These are phyloP conservation scores for Psophocarpus tetragonolobus DNA, from an alignment of 306 rosid genomes.

Conservation along the genomic window DNA sequence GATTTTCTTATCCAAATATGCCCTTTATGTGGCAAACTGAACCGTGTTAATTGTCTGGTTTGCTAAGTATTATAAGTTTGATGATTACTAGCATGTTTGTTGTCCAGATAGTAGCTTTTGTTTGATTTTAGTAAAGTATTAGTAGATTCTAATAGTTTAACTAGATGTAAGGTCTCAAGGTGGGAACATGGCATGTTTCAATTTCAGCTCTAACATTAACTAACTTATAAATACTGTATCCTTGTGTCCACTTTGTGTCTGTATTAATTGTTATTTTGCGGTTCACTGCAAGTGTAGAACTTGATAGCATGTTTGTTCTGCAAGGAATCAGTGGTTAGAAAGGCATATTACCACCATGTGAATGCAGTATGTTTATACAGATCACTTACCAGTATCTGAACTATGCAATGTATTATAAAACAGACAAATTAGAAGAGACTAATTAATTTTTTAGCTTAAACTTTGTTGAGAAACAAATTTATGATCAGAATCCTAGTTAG, in stretches of 20 bases:
- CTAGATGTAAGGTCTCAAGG: constrained; percentile 1
- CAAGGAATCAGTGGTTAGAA: not conserved
- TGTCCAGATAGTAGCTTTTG: constrained; percentile 5
- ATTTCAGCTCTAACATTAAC: not conserved
- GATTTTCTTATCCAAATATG: no score
- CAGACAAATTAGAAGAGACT: not conserved
- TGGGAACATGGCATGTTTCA: constrained; percentile 23
- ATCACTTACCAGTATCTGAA: not conserved
- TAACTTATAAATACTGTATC: not conserved
- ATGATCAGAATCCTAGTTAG: not conserved
- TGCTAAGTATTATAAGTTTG: constrained; percentile 10
- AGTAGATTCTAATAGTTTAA: constrained; percentile 5
- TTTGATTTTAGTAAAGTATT: not conserved
- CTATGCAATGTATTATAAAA: not conserved
- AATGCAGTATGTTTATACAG: not conserved
- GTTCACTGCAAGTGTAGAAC: constrained; percentile 25
- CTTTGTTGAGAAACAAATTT: not conserved
- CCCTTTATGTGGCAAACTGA: constrained; percentile 2
- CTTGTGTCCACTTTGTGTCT: constrained; percentile 2
- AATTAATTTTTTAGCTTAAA: not conserved
- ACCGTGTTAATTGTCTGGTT: constrained; percentile 16
- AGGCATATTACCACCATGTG: not conserved
- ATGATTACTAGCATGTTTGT: constrained; percentile 21
- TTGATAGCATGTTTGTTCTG: constrained; percentile 11
- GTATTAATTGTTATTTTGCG: not conserved